Conservation (phyloP, 345 rosid genomes). For the Aquilaria yunnanensis region DNA sequence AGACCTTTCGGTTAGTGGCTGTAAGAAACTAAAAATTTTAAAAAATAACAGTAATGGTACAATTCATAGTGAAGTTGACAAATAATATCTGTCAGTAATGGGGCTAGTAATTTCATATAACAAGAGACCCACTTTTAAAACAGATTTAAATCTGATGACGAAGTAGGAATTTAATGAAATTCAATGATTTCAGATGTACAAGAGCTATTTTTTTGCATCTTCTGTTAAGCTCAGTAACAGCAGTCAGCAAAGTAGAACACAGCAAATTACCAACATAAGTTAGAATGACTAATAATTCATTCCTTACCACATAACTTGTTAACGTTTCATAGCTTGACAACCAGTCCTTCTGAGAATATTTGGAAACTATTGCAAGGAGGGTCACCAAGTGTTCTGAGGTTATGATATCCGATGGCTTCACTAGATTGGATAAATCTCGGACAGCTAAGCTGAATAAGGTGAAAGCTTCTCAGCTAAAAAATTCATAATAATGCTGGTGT, state of each 20-base stretch:
- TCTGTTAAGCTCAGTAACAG: too few relatives aligned
- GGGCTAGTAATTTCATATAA: too few relatives aligned
- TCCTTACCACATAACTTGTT: constrained; percentile 85
- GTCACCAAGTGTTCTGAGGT: constrained; percentile 79
- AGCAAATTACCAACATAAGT: too few relatives aligned
- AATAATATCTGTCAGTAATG: background rate
- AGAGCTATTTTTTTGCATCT: too few relatives aligned
- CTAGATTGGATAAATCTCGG: constrained; percentile 92
- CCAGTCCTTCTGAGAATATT: constrained; percentile 99
- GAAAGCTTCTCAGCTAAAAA: constrained; percentile 17
- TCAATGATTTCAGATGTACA: too few relatives aligned
- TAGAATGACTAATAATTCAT: background rate
- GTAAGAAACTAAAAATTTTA: background rate
- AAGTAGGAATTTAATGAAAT: too few relatives aligned
- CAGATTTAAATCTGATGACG: too few relatives aligned
- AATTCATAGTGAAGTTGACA: too few relatives aligned
- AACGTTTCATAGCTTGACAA: constrained; percentile 84
- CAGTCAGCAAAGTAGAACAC: too few relatives aligned
- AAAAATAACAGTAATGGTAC: too few relatives aligned
- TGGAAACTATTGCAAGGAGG: constrained; percentile 82
- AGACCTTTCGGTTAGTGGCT: too few relatives aligned
- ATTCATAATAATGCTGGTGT: background rate
- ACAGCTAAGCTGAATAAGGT: constrained; percentile 83
- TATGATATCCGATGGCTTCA: constrained; percentile 84
- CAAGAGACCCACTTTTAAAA: too few relatives aligned